Evolutionary conservation across 176 grass and related monocot genomes (phyloP), one percentile per base, ranked within the genome.

Genomic region (Areca catechu): DNA sequence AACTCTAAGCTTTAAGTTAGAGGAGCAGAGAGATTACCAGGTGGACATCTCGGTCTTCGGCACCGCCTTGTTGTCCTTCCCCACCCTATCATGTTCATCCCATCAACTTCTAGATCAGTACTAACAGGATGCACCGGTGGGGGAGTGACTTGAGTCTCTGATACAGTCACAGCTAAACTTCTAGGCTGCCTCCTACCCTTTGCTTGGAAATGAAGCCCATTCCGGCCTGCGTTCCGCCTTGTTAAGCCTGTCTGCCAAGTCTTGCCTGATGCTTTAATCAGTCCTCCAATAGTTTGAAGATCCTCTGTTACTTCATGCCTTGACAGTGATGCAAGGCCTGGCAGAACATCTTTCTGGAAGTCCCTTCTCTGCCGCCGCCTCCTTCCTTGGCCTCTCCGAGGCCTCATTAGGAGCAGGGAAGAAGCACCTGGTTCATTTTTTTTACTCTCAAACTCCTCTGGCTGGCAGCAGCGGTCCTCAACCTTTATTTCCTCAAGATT

Each of bases 11-110:
- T 52, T 67, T 28, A 86, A 48, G 55, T 54, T 74, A 76, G 53
- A 67, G 37, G 72, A 74, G 78, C 60, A 5, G 62, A 63, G 22
- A 77, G 22, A 67, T 76, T 86, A 16, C 29, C 48, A 1, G 82
- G 64, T 1, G 75, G 67, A 20, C 68, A 82, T 71, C 87, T 86
- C 49, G 61, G 79, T 48, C 83, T 63, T 34, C 82, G 71, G 70
- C 87, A 90, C 3, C 87, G 75, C 25, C 87, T 78, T 25, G 82
- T 90, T 34, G 83, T 90, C 58, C 79, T 81, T 70, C 87, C 87
- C 87, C 87, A 90, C 22, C 79, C 80, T 6, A 77, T 63, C 22
- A 76, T 76, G 15, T 58, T 71, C 1, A 19, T 66, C 5, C 43
- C 86, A 63, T 73, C 67, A 1, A 59, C 29, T 1, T 70, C 67